These are phyloP conservation scores for Suillus weaverae DNA, from an alignment of 768 basidiomycete genomes.

Conservation along the genomic window DNA sequence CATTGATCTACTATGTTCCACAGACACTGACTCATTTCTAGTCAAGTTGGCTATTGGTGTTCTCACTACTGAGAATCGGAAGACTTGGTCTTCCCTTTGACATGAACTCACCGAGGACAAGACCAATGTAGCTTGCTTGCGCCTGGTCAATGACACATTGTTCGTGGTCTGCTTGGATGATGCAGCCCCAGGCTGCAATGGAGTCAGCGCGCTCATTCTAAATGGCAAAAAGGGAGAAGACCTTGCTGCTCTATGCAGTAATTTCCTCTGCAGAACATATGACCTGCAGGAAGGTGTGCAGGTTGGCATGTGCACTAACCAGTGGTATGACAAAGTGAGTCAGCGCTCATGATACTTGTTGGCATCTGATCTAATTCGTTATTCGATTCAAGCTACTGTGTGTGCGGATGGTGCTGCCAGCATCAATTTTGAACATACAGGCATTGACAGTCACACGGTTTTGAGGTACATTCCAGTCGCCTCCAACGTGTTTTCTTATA, in stretches of 20 bases:
- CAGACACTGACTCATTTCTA: too few species aligned
- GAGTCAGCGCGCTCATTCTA: conserved; percentile 7
- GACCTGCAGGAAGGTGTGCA: conserved; percentile 81
- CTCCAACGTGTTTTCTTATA: neutral
- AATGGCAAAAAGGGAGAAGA: conserved; percentile 45
- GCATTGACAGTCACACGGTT: conserved; percentile 96
- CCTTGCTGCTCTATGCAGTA: conserved; percentile 80
- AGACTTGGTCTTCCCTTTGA: conserved; percentile 84
- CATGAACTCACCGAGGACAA: conserved; percentile 61
- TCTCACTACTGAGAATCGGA: conserved; percentile 91
- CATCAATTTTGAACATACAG: conserved; percentile 98
- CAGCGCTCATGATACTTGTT: neutral
- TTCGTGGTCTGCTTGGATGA: conserved; percentile 96
- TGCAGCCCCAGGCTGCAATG: conserved; percentile 39
- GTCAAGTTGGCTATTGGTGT: conserved; percentile 94
- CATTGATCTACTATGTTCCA: too few species aligned
- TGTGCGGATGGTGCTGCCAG: conserved; percentile 92
- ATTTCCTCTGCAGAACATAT: conserved; percentile 94
- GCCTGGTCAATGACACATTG: conserved; percentile 84
- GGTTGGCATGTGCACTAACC: conserved; percentile 92
- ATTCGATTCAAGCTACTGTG: conserved; percentile 64
- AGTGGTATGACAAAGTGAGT: conserved; percentile 90
- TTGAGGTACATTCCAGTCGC: conserved; percentile 50
- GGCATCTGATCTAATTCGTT: neutral
- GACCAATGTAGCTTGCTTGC: conserved; percentile 77